A percentile compares a stretch with the other conserved stretches of the same genome.
Evolutionary conservation across 2,329 filamentous ascomycete genomes (phyloP).

Genomic region (Claviceps sp.): DNA sequence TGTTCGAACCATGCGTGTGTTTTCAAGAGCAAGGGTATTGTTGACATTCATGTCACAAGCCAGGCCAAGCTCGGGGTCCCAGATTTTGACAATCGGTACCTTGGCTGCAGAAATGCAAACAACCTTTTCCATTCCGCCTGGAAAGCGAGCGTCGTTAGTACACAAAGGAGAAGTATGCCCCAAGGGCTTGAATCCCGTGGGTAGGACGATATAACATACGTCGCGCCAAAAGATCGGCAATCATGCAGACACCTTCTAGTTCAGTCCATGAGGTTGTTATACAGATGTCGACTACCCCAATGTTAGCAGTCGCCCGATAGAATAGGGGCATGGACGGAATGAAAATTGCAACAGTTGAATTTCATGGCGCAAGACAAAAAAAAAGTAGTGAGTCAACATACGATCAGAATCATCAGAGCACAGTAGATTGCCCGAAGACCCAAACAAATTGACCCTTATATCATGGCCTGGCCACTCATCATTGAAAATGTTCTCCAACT

Average conservation of each 20-base stretch:
- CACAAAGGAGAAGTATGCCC: background rate
- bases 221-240: conserved; percentile 73
- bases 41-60: conserved; percentile 99
- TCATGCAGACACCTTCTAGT: conserved; percentile 77
- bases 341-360: no score
- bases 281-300: conserved; percentile 73
- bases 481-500: conserved; percentile 79
- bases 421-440: conserved; percentile 90
- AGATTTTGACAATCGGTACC: conserved; percentile 96
- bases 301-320: conserved; percentile 5
- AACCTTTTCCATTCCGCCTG: conserved; percentile 93
- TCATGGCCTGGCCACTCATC: conserved; percentile 83
- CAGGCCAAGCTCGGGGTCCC: conserved; percentile 83
- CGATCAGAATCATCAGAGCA: conserved; percentile 95
- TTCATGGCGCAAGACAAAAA: no score
- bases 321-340: no score
- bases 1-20: conserved; percentile 94
- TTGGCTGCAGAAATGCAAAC: conserved; percentile 91
- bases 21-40: conserved; percentile 87
- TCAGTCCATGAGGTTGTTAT: conserved; percentile 85
- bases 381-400: conserved; percentile 29
- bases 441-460: conserved; percentile 87
- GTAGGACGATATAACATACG: conserved; percentile 42
- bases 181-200: background rate
- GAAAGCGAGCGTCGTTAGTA: conserved; percentile 12